Evolutionary conservation across 2,329 filamentous ascomycete species (phyloP).

Genomic region (Clarireedia paspali): DNA sequence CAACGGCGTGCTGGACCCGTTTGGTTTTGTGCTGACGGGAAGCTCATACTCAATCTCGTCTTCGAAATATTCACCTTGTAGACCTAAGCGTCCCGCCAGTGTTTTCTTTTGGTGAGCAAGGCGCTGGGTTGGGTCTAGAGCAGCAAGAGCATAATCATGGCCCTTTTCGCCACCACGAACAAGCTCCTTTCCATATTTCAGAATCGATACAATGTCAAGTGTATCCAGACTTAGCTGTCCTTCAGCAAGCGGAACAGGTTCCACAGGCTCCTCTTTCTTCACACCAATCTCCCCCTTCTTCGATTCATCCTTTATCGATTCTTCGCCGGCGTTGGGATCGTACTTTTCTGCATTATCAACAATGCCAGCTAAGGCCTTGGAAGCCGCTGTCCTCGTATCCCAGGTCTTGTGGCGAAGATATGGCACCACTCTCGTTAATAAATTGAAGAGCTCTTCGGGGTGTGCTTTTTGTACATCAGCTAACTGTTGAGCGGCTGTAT

Average conservation of each 20-base stretch:
- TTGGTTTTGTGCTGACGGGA: constrained; percentile 22
- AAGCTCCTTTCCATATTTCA: constrained; percentile 77
- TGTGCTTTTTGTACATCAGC: constrained; percentile 98
- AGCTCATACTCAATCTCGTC: constrained; percentile 69
- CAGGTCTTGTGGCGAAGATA: constrained; percentile 93
- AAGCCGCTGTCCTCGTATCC: constrained; percentile 90
- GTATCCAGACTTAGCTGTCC: constrained; percentile 63
- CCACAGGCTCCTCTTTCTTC: constrained; percentile 56
- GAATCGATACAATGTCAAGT: constrained; percentile 70
- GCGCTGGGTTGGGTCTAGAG: constrained; percentile 72
- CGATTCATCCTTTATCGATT: constrained; percentile 37
- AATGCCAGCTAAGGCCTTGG: constrained; percentile 91
- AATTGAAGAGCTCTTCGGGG: constrained; percentile 93
- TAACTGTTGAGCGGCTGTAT: constrained; percentile 93
- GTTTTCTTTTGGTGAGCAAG: constrained; percentile 87
- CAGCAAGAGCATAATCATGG: constrained; percentile 76
- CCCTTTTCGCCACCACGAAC: constrained; percentile 73
- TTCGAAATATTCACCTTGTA: constrained; percentile 76
- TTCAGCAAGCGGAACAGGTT: constrained; percentile 34
- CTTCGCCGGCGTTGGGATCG: constrained; percentile 77
- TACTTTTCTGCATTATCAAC: constrained; percentile 80
- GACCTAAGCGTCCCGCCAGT: constrained; percentile 69
- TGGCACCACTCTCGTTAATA: constrained; percentile 87
- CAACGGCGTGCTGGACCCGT: constrained; percentile 18
- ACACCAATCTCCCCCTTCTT: constrained; percentile 33